A percentile compares a stretch with the other conserved stretches of the same genome.
Conservation (phyloP, 1,284 basidiomycete species). For the Wallemia mellicola region DNA sequence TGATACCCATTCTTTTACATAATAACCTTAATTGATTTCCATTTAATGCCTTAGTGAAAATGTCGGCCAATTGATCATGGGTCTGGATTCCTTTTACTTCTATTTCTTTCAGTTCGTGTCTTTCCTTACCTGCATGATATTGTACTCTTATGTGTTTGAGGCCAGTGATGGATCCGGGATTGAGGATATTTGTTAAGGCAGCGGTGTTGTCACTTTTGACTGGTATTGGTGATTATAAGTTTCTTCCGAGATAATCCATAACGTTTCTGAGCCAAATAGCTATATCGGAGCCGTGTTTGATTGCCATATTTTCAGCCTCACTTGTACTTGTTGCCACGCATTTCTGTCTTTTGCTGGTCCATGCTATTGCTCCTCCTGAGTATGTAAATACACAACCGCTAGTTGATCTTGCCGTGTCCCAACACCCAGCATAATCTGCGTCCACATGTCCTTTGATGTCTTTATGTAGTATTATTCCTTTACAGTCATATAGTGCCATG, state of each 20-base stretch:
- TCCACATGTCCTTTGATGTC: not conserved
- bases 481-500: not conserved
- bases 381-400: not conserved
- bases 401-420: not conserved
- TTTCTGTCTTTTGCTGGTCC: not conserved
- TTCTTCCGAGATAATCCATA: not conserved
- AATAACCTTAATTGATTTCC: too few relatives aligned
- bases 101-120: too few relatives aligned
- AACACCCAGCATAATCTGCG: not conserved
- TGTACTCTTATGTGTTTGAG: too few relatives aligned
- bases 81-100: too few relatives aligned
- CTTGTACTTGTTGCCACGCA: not conserved
- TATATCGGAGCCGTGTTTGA: not conserved
- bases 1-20: too few relatives aligned
- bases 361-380: not conserved
- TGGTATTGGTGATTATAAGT: not conserved
- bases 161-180: not conserved
- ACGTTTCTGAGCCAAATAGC: not conserved
- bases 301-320: not conserved
- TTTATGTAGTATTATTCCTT: not conserved
- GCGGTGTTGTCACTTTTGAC: not conserved
- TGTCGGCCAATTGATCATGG: too few relatives aligned
- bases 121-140: too few relatives aligned
- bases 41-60: not conserved
- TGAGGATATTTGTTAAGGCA: not conserved